Conservation (phyloP, 2,329 filamentous ascomycete genomes). For the Xylariaceae sp. region DNA sequence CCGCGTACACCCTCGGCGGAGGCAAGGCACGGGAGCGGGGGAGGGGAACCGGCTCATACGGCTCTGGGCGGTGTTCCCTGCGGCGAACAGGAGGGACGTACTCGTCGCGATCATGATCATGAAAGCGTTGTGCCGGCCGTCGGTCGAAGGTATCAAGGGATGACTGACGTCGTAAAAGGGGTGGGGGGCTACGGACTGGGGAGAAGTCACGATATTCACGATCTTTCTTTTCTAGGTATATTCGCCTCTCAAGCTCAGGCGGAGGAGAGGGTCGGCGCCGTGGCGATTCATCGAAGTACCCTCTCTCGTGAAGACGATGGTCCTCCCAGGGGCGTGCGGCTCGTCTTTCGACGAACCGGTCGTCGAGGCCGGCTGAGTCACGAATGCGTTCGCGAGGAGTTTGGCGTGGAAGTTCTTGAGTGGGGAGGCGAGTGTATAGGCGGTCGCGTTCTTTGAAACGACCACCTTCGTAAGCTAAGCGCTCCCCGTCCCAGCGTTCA, state of each 20-base stretch:
- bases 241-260: conserved; percentile 48
- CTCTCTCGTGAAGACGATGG: conserved; percentile 43
- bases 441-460: conserved; percentile 50
- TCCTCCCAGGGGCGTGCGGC: conserved; percentile 41
- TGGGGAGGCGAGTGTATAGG: conserved; percentile 36
- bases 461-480: conserved; percentile 46
- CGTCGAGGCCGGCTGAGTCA: conserved; percentile 37
- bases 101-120: conserved; percentile 50
- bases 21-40: conserved; percentile 58
- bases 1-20: conserved; percentile 51
- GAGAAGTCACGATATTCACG: conserved; percentile 44
- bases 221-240: conserved; percentile 52
- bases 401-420: conserved; percentile 12
- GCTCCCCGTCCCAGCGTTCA: conserved; percentile 52
- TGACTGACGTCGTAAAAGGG: conserved; percentile 72
- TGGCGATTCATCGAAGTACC: conserved; percentile 51
- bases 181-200: conserved; percentile 53
- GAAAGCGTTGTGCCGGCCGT: conserved; percentile 49
- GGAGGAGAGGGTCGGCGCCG: conserved; percentile 33
- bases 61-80: conserved; percentile 52
- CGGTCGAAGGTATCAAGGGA: conserved; percentile 89
- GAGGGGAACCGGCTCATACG: conserved; percentile 60
- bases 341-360: conserved; percentile 42
- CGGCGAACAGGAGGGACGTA: conserved; percentile 45
- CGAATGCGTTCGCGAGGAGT: conserved; percentile 19